These are phyloP conservation scores for Metschnikowia kofuensis DNA, from an alignment of 805 yeast species.

Conservation along the genomic window DNA sequence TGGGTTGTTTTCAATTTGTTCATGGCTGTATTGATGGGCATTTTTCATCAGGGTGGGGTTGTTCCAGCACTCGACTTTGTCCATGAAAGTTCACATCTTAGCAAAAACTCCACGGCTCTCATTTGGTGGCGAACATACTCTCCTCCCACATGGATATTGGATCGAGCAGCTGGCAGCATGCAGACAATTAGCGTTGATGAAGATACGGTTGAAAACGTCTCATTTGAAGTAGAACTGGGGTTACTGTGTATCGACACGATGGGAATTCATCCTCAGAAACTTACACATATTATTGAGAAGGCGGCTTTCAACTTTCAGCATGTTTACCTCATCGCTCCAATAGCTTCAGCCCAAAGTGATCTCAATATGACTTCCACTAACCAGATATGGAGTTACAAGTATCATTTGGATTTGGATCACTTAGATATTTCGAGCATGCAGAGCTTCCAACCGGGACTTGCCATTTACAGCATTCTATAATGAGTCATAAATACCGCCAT, in stretches of 20 bases:
- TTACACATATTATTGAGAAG: conserved; percentile 20
- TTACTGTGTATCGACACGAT: conserved; percentile 40
- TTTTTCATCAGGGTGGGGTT: conserved; percentile 88
- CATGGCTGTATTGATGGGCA: conserved; percentile 68
- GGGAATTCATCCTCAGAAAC: conserved; percentile 37
- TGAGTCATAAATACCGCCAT: not conserved
- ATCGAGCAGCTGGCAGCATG: conserved; percentile 20
- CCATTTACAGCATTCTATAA: conserved; percentile 42
- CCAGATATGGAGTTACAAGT: conserved; percentile 29
- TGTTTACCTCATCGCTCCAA: conserved; percentile 38
- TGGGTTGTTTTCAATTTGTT: conserved; percentile 68
- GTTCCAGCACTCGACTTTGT: conserved; percentile 57
- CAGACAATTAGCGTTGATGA: conserved; percentile 18
- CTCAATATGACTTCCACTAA: conserved; percentile 42
- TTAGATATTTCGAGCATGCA: conserved; percentile 48
- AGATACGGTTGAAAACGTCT: conserved; percentile 1
- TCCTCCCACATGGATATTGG: conserved; percentile 86
- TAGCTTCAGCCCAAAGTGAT: conserved; percentile 31
- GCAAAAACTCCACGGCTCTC: conserved; percentile 21
- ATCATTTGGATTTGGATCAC: conserved; percentile 74
- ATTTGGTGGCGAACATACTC: conserved; percentile 94
- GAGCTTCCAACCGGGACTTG: conserved; percentile 62
- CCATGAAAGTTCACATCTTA: conserved; percentile 8
- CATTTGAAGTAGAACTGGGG: not conserved
- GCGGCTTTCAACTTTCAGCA: conserved; percentile 7